These are phyloP conservation scores for Cryomyces antarcticus DNA, from an alignment of 495 filamentous ascomycete species.

Conservation along the genomic window DNA sequence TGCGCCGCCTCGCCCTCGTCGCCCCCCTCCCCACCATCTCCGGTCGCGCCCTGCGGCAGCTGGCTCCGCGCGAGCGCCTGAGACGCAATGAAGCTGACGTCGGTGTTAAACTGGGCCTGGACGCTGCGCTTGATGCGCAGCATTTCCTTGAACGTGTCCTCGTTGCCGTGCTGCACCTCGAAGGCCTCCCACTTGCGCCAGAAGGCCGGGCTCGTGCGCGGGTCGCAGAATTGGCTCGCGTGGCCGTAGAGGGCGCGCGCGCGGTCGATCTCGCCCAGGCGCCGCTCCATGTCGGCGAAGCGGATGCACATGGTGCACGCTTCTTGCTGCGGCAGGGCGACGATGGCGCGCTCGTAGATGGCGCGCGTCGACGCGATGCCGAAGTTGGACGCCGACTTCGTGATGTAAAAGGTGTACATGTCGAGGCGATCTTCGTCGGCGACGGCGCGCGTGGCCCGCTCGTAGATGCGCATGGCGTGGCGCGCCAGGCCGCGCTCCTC, in stretches of 20 bases:
- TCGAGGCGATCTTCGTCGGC: conserved; percentile 87
- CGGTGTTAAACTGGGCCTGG: conserved; percentile 93
- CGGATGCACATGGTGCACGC: conserved; percentile 97
- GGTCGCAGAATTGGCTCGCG: conserved; percentile 93
- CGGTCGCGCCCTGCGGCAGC: conserved; percentile 18
- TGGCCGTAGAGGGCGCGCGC: conserved; percentile 91
- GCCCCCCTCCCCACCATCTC: conserved; percentile 17
- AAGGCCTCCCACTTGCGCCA: conserved; percentile 97
- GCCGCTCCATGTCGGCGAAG: conserved; percentile 95
- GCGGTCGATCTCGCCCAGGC: conserved; percentile 90
- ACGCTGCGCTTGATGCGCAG: conserved; percentile 91
- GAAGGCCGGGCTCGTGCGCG: conserved; percentile 68
- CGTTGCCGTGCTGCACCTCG: conserved; percentile 93
- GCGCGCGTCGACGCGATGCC: conserved; percentile 85
- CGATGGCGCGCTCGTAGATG: conserved; percentile 92
- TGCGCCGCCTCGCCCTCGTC: conserved; percentile 29
- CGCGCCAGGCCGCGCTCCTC: conserved; percentile 91
- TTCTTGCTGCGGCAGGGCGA: conserved; percentile 78
- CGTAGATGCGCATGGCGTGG: conserved; percentile 98
- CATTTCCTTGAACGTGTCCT: conserved; percentile 99
- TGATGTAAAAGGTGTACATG: conserved; percentile 99
- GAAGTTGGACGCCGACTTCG: conserved; percentile 96
- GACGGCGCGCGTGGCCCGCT: conserved; percentile 87
- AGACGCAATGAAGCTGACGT: conserved; percentile 95
- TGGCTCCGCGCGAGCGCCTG: conserved; percentile 74